Conservation (phyloP, 495 filamentous ascomycete genomes). For the Aspergillus bertholletiae region DNA sequence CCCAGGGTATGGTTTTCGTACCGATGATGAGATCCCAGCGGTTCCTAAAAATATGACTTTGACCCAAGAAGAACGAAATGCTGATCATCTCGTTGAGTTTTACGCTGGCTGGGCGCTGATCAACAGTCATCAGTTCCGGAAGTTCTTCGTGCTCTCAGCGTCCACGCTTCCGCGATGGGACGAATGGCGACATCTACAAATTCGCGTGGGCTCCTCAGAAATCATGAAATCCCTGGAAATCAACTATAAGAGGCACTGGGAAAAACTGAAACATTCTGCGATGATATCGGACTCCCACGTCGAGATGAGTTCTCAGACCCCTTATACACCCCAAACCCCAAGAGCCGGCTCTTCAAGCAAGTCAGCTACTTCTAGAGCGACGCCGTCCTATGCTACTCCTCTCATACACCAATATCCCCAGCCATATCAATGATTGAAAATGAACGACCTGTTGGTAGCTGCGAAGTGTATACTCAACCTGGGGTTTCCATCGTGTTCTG, state of each 20-base stretch:
- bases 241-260: constrained; percentile 14
- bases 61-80: constrained; percentile 24
- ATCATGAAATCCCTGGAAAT: constrained; percentile 16
- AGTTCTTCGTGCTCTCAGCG: constrained; percentile 25
- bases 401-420: neutral
- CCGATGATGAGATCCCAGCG: constrained; percentile 12
- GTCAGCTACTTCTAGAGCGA: neutral
- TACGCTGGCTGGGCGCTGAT: constrained; percentile 42
- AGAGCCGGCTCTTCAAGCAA: neutral
- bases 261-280: neutral
- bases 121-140: constrained; percentile 31
- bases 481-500: neutral
- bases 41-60: constrained; percentile 19
- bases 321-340: neutral
- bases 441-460: neutral
- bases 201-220: constrained; percentile 10
- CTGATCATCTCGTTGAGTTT: constrained; percentile 38
- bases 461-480: neutral
- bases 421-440: neutral
- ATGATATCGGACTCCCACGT: neutral
- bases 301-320: neutral
- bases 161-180: constrained; percentile 25
- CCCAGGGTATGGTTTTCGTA: constrained; percentile 19
- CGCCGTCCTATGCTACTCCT: neutral
- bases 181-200: constrained; percentile 32